Evolutionary conservation across 2,329 filamentous ascomycete species (phyloP).

Genomic region (Trichophyton schoenleinii): DNA sequence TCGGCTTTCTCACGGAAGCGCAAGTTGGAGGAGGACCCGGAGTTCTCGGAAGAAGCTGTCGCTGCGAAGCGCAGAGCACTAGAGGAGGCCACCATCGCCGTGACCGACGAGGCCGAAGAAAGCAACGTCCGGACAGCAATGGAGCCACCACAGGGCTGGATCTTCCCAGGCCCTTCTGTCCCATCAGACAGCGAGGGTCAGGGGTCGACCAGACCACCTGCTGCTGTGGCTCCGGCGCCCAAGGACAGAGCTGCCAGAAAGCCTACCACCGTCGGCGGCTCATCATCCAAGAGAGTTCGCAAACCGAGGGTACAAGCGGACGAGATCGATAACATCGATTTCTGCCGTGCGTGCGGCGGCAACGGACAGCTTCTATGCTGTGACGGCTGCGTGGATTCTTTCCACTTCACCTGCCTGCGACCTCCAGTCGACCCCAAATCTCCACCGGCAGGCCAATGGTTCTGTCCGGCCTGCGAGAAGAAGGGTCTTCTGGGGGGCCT

Average conservation of each 20-base stretch:
- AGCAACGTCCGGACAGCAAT: slow-evolving; percentile 9
- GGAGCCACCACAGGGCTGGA: slow-evolving; percentile 1
- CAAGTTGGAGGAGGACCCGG: slow-evolving; percentile 20
- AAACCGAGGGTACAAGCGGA: slow-evolving; percentile 12
- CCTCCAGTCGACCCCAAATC: slow-evolving; percentile 56
- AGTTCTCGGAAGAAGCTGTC: slow-evolving; percentile 18
- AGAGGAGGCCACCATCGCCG: slow-evolving; percentile 11
- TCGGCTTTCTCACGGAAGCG: slow-evolving; percentile 19
- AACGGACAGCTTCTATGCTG: slow-evolving; percentile 83
- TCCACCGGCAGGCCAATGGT: slow-evolving; percentile 65
- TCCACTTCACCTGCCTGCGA: slow-evolving; percentile 80
- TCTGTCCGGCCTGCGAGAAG: slow-evolving; percentile 52
- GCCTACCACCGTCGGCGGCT: not conserved
- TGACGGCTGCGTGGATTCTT: slow-evolving; percentile 79
- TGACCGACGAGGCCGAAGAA: not conserved
- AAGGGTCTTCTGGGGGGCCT: slow-evolving; percentile 51
- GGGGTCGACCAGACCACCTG: not conserved
- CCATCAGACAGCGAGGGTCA: slow-evolving; percentile 4
- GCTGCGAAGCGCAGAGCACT: slow-evolving; percentile 18
- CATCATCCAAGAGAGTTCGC: not conserved
- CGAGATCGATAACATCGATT: slow-evolving; percentile 64
- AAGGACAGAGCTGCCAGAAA: slow-evolving; percentile 2
- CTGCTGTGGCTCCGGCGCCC: not conserved
- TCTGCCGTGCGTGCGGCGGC: slow-evolving; percentile 73
- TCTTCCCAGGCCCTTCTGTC: slow-evolving; percentile 1